Percentiles rank a stretch among this genome's conserved stretches.
Evolutionary conservation across 2,329 filamentous ascomycete genomes (phyloP).

Genomic region (Phoma herbarum): DNA sequence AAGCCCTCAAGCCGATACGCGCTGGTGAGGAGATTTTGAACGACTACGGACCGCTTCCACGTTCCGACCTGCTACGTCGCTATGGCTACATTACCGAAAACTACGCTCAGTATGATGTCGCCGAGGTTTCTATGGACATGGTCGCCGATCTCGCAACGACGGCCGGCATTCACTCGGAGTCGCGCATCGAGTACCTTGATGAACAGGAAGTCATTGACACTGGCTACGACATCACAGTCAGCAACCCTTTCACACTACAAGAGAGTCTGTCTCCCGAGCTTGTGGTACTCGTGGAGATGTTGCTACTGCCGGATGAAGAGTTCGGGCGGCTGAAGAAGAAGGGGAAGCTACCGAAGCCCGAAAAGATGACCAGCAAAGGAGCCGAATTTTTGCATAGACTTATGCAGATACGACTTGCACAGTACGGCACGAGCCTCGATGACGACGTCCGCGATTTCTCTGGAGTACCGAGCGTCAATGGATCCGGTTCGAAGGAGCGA

Average conservation of each 20-base stretch:
- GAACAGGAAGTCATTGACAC: constrained; percentile 74
- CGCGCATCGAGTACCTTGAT: constrained; percentile 64
- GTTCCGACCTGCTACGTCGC: constrained; percentile 80
- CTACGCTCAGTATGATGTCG: constrained; percentile 82
- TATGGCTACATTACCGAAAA: constrained; percentile 88
- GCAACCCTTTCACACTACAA: constrained; percentile 44
- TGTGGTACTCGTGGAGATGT: constrained; percentile 54
- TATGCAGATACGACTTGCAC: constrained; percentile 52
- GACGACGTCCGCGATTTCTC: constrained; percentile 61
- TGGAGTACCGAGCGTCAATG: constrained; percentile 43
- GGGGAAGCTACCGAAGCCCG: constrained; percentile 55
- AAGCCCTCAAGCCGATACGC: constrained; percentile 71
- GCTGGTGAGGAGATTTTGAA: constrained; percentile 83
- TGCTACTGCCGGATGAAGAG: constrained; percentile 53
- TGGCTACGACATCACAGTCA: constrained; percentile 66
- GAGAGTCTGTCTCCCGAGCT: constrained; percentile 55
- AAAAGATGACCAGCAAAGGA: constrained; percentile 52
- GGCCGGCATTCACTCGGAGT: constrained; percentile 26
- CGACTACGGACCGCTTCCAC: constrained; percentile 86
- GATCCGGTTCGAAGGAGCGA: constrained; percentile 29
- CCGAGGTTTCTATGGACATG: constrained; percentile 74
- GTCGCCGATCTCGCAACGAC: constrained; percentile 52
- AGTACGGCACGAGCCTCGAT: constrained; percentile 64
- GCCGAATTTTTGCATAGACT: constrained; percentile 52
- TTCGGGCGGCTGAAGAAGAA: constrained; percentile 54